A percentile compares a stretch with the other conserved stretches of the same genome.
These are phyloP conservation scores for Boletus edulis DNA, from an alignment of 768 basidiomycete genomes.

Conservation along the genomic window DNA sequence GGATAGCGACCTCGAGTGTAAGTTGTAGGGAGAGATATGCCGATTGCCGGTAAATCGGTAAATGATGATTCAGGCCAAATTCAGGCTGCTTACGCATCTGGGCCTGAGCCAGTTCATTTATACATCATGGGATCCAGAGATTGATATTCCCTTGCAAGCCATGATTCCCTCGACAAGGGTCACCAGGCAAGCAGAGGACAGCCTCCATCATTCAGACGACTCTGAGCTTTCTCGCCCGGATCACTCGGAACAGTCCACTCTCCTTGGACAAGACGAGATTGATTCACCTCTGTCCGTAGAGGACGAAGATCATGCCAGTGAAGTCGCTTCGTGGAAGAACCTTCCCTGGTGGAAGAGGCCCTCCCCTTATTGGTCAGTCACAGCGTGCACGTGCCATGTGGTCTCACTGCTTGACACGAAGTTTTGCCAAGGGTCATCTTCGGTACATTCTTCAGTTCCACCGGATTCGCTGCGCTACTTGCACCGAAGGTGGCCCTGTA, in stretches of 20 bases:
- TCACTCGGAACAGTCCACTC: slow-evolving; percentile 34
- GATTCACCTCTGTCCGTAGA: slow-evolving; percentile 10
- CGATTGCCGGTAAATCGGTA: too few species aligned
- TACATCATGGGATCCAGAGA: too few species aligned
- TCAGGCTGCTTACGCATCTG: slow-evolving; percentile 2
- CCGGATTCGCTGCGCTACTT: slow-evolving; percentile 53
- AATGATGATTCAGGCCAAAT: too few species aligned
- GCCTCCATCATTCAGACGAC: slow-evolving; percentile 48
- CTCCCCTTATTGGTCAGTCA: slow-evolving; percentile 67
- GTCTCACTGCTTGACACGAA: background rate
- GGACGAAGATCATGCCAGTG: slow-evolving; percentile 28
- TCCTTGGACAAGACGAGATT: slow-evolving; percentile 16
- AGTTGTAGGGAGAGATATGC: background rate
- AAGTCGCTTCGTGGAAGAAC: slow-evolving; percentile 22
- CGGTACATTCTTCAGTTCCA: slow-evolving; percentile 50
- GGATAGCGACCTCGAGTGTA: background rate
- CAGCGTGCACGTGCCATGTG: background rate
- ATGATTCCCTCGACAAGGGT: slow-evolving; percentile 14
- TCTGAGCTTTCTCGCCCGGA: slow-evolving; percentile 38
- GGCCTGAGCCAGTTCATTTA: too few species aligned
- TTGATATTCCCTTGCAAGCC: background rate
- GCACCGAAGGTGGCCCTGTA: slow-evolving; percentile 76
- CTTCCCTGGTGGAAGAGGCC: slow-evolving; percentile 77
- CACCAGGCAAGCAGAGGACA: slow-evolving; percentile 5
- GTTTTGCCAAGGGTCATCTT: slow-evolving; percentile 51